These are phyloP conservation scores for Hanseniaspora pseudoguilliermondii DNA, from an alignment of 805 yeast species.

Conservation along the genomic window DNA sequence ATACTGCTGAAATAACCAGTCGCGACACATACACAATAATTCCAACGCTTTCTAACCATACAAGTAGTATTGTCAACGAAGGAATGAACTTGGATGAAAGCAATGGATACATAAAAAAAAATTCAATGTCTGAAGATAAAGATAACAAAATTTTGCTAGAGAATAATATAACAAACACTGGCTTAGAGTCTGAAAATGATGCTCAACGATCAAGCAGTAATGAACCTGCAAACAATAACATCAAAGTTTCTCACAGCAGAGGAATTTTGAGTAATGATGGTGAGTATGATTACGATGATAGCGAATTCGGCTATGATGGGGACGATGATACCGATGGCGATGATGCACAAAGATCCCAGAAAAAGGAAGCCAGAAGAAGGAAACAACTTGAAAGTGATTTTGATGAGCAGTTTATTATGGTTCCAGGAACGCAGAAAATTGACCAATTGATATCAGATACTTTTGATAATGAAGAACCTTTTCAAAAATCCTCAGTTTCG, in stretches of 20 bases:
- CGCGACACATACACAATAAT: background rate
- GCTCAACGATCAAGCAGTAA: background rate
- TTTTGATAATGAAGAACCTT: background rate
- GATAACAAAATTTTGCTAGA: background rate
- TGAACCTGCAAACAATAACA: background rate
- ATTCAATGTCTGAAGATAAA: background rate
- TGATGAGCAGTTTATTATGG: constrained; percentile 11
- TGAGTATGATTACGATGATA: constrained; percentile 11
- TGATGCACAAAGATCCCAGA: constrained; percentile 21
- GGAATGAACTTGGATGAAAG: background rate
- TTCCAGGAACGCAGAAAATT: constrained; percentile 6
- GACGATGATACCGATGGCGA: constrained; percentile 17
- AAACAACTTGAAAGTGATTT: constrained; percentile 11
- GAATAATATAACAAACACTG: background rate
- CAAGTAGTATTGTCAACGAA: background rate
- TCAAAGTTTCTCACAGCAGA: background rate
- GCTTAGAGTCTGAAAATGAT: background rate
- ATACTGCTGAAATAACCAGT: no score
- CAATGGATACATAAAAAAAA: background rate
- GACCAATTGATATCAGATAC: constrained; percentile 2
- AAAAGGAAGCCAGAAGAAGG: constrained; percentile 12
- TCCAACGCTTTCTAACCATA: background rate
- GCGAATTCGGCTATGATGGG: constrained; percentile 16
- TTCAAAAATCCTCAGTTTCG: background rate
- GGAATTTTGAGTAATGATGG: constrained; percentile 11